phyloP scores from a whole-genome alignment of 2,329 filamentous ascomycete genomes.

The Teratosphaeriaceae sp. region DNA sequence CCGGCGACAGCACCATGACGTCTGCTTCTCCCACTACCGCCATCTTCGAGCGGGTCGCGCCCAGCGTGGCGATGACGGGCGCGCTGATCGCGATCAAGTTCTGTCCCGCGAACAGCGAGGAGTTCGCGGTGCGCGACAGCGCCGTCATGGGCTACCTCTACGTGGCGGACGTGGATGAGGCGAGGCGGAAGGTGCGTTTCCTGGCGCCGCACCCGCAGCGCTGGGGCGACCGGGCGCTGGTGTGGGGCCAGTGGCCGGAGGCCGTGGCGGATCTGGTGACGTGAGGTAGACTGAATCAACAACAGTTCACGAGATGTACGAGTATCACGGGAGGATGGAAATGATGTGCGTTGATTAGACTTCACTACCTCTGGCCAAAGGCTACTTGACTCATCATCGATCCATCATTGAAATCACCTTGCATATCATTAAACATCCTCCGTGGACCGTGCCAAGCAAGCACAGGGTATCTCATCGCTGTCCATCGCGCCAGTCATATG shows the following conservation, averaged over 20 bases:
- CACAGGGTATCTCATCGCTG: not conserved
- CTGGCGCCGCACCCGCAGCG: slow-evolving; percentile 78
- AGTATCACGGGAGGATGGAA: no score
- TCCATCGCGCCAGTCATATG: no score
- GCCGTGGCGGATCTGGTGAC: slow-evolving; percentile 66
- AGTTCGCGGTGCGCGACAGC: slow-evolving; percentile 68
- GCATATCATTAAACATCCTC: no score
- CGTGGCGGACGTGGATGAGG: slow-evolving; percentile 83
- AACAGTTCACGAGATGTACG: no score
- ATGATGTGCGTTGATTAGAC: no score
- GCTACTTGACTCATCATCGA: no score
- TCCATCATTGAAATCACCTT: not conserved
- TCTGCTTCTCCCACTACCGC: slow-evolving; percentile 10
- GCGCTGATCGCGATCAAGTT: slow-evolving; percentile 78
- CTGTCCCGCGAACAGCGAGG: slow-evolving; percentile 56
- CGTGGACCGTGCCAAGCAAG: no score
- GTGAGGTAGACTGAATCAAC: no score
- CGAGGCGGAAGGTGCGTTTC: slow-evolving; percentile 71
- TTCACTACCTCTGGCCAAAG: no score
- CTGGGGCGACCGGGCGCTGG: slow-evolving; percentile 69
- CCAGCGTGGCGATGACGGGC: slow-evolving; percentile 65
- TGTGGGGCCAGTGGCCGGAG: slow-evolving; percentile 84
- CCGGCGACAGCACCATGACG: slow-evolving; percentile 5
- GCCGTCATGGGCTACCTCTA: slow-evolving; percentile 91
- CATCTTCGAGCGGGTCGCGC: slow-evolving; percentile 47